phyloP scores from a whole-genome alignment of 2,329 filamentous ascomycete genomes.

The Fusarium papillatum region DNA sequence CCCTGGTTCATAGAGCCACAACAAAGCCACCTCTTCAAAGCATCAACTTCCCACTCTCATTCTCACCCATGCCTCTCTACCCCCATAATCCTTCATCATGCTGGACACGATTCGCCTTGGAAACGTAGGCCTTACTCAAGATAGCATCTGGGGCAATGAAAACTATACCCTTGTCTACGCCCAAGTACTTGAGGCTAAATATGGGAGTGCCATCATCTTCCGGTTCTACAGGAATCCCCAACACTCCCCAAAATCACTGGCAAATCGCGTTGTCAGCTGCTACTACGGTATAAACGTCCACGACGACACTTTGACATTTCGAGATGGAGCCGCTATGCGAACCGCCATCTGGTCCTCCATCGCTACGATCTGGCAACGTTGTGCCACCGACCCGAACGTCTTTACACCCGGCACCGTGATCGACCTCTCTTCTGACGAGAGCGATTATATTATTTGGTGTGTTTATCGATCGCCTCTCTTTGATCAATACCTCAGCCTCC shows the following conservation, averaged over 20 bases:
- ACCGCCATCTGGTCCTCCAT: conserved; percentile 2
- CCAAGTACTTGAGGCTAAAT: neutral
- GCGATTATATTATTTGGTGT: neutral
- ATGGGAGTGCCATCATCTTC: neutral
- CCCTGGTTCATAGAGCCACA: too few relatives aligned
- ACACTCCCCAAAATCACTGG: neutral
- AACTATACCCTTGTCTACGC: neutral
- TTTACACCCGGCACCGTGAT: neutral
- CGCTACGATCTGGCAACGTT: neutral
- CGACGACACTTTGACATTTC: neutral
- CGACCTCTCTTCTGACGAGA: neutral
- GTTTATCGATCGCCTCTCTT: neutral
- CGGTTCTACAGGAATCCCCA: neutral
- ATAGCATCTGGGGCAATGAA: neutral
- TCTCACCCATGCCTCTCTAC: neutral
- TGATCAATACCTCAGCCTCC: neutral
- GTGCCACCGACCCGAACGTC: neutral
- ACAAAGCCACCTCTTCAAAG: neutral
- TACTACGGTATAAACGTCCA: neutral
- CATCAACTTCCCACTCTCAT: neutral
- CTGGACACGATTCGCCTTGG: neutral
- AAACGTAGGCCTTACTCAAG: rapidly evolving
- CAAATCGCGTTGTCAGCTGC: neutral
- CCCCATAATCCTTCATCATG: neutral
- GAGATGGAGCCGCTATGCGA: neutral